Percentiles rank a stretch among this genome's conserved stretches.
phyloP scores from a whole-genome alignment of 2,329 filamentous ascomycete genomes.

The Phoma sp. region DNA sequence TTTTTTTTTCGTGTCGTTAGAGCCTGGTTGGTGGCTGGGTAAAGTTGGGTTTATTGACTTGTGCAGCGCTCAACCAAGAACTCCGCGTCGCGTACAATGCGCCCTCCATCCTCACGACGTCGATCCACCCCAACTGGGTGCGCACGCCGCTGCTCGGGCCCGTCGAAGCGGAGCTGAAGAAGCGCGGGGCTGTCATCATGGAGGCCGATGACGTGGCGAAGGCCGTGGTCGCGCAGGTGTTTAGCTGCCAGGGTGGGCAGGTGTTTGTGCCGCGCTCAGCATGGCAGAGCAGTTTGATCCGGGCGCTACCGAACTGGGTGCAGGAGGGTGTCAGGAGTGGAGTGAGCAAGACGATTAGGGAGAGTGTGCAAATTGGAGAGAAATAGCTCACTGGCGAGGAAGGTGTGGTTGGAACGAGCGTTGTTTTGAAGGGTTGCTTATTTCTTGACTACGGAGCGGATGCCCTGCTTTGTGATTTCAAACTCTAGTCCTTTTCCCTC shows the following conservation, averaged over 20 bases:
- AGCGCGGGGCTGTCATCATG: slow-evolving; percentile 42
- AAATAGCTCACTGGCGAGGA: no score
- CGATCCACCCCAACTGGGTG: slow-evolving; percentile 54
- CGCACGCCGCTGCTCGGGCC: slow-evolving; percentile 50
- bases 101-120: slow-evolving; percentile 52
- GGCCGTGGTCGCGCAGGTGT: slow-evolving; percentile 52
- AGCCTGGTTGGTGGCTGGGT: no score
- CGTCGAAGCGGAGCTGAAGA: slow-evolving; percentile 42
- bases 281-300: slow-evolving; percentile 41
- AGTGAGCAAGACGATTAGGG: slow-evolving; percentile 26
- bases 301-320: slow-evolving; percentile 58
- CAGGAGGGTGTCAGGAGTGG: slow-evolving; percentile 49
- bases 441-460: slow-evolving; percentile 31
- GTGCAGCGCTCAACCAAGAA: slow-evolving; percentile 49
- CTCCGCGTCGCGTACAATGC: slow-evolving; percentile 50
- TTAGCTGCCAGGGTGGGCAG: slow-evolving; percentile 50
- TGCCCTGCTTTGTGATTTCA: slow-evolving; percentile 62
- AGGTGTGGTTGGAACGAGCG: no score
- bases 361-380: slow-evolving; percentile 13
- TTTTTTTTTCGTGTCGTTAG: no score
- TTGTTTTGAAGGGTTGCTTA: no score
- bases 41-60: neutral
- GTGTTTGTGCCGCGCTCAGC: slow-evolving; percentile 46
- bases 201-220: slow-evolving; percentile 50
- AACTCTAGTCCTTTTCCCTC: slow-evolving; percentile 70